These are phyloP conservation scores for Aspergillus eucalypticola DNA, from an alignment of 2,329 filamentous ascomycete species.

Conservation along the genomic window DNA sequence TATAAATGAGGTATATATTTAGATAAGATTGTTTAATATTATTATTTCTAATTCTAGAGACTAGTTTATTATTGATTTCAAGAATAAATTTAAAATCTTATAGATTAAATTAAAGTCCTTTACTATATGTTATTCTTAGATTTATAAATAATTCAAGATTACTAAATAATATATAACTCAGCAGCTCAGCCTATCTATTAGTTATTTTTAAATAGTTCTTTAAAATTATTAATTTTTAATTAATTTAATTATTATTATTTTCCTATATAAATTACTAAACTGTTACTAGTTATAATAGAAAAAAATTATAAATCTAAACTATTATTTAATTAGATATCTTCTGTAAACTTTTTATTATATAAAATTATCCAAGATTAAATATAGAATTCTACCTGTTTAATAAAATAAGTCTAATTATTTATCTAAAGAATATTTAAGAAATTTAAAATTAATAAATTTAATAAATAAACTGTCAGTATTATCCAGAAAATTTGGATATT, in stretches of 20 bases:
- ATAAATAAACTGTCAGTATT: neutral
- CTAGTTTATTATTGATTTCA: too few relatives aligned
- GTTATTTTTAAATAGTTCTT: too few relatives aligned
- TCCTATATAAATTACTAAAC: neutral
- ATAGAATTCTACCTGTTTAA: too few relatives aligned
- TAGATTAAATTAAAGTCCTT: too few relatives aligned
- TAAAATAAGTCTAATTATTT: neutral
- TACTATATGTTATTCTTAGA: too few relatives aligned
- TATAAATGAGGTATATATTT: neutral
- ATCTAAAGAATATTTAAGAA: neutral
- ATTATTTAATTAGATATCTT: neutral
- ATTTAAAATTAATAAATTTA: neutral
- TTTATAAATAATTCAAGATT: too few relatives aligned
- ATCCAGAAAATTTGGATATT: neutral
- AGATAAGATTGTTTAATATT: neutral
- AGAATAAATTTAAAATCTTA: too few relatives aligned
- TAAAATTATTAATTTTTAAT: too few relatives aligned
- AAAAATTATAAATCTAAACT: neutral
- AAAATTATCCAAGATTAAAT: neutral
- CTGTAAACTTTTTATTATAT: neutral
- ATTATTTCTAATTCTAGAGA: too few relatives aligned
- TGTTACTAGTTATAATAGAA: neutral
- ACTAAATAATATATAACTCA: too few relatives aligned
- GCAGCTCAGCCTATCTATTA: too few relatives aligned
- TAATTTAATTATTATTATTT: too few relatives aligned